Conservation (phyloP, 805 yeast genomes). For the Starmera dryadoides region DNA sequence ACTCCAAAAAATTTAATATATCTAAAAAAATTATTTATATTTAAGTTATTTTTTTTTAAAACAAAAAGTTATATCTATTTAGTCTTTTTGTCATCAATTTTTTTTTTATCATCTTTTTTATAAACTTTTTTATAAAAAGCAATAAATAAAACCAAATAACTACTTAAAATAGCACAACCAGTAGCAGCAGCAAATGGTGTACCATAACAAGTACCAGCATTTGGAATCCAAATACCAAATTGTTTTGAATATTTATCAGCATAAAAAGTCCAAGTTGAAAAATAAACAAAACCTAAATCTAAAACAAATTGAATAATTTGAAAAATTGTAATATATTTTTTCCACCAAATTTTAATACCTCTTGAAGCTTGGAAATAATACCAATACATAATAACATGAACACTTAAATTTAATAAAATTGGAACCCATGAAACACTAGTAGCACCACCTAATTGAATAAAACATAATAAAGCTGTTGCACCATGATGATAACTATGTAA, state of each 20-base stretch:
- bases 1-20: too few relatives aligned
- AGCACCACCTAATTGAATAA: slow-evolving; percentile 83
- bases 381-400: slow-evolving; percentile 96
- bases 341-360: slow-evolving; percentile 98
- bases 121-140: slow-evolving; percentile 88
- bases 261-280: slow-evolving; percentile 88
- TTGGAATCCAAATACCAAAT: slow-evolving; percentile 55
- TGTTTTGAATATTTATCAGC: slow-evolving; percentile 47
- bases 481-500: slow-evolving; percentile 97
- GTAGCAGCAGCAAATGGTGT: slow-evolving; percentile 87
- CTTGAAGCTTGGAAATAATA: slow-evolving; percentile 90
- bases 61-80: slow-evolving; percentile 3
- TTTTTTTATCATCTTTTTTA: slow-evolving; percentile 37
- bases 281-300: slow-evolving; percentile 86
- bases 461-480: slow-evolving; percentile 92
- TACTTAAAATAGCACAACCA: slow-evolving; percentile 83
- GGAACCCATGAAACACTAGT: slow-evolving; percentile 96
- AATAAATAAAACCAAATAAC: slow-evolving; percentile 85
- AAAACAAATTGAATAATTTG: slow-evolving; percentile 90
- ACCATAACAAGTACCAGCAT: slow-evolving; percentile 83
- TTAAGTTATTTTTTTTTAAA: neutral
- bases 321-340: slow-evolving; percentile 96
- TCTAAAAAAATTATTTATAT: too few relatives aligned
- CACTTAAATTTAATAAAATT: slow-evolving; percentile 79
- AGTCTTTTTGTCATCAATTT: slow-evolving; percentile 13